phyloP scores from a whole-genome alignment of 1,284 basidiomycete genomes.

The Moesziomyces antarcticus region DNA sequence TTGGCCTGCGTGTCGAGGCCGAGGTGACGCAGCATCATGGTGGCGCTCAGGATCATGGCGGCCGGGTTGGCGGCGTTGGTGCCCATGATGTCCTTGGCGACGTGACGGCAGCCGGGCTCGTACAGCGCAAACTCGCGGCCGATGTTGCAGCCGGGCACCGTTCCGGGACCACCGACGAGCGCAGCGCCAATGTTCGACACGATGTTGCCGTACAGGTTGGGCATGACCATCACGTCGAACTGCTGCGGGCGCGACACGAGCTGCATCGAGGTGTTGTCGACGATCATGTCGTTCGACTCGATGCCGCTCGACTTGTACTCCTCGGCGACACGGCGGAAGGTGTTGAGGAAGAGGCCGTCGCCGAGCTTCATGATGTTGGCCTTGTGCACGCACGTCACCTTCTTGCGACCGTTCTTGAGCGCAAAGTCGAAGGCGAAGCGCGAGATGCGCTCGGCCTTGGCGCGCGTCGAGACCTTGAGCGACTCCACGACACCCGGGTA shows the following conservation, averaged over 20 bases:
- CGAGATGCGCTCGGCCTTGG: slow-evolving; percentile 95
- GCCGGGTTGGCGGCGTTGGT: slow-evolving; percentile 97
- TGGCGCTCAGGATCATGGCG: slow-evolving; percentile 96
- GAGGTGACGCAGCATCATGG: slow-evolving; percentile 98
- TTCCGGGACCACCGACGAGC: slow-evolving; percentile 95
- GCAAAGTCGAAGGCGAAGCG: slow-evolving; percentile 99
- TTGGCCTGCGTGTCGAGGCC: slow-evolving; percentile 97
- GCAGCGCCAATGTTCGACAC: slow-evolving; percentile 98
- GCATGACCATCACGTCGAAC: slow-evolving; percentile 99
- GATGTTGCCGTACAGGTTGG: slow-evolving; percentile 93
- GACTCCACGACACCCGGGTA: slow-evolving; percentile 98
- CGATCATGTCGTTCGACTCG: slow-evolving; percentile 96
- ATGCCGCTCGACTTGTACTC: slow-evolving; percentile 92
- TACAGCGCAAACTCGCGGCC: slow-evolving; percentile 97
- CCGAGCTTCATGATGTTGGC: slow-evolving; percentile 99
- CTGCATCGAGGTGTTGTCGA: slow-evolving; percentile 99
- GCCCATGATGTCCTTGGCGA: slow-evolving; percentile 97
- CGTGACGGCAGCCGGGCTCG: slow-evolving; percentile 98
- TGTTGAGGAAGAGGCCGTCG: slow-evolving; percentile 98
- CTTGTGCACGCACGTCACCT: slow-evolving; percentile 99
- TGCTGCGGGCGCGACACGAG: slow-evolving; percentile 93
- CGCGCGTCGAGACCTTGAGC: slow-evolving; percentile 94
- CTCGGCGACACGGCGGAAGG: slow-evolving; percentile 94
- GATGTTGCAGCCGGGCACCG: slow-evolving; percentile 98
- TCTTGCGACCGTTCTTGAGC: slow-evolving; percentile 98